phyloP scores from a whole-genome alignment of 345 rosid species.

The Eucalyptus melliodora region DNA sequence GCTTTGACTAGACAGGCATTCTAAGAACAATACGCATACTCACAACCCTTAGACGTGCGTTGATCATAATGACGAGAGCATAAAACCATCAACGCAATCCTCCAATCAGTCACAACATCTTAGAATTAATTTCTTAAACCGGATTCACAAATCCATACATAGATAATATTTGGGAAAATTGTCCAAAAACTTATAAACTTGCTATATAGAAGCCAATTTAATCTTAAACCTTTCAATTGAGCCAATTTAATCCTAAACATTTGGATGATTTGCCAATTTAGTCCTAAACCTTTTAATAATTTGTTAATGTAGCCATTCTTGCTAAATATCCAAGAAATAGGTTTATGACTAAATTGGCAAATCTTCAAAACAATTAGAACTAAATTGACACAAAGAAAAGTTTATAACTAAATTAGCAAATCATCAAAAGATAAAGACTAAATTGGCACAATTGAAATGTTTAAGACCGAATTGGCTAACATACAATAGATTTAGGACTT shows the following conservation, averaged over 20 bases:
- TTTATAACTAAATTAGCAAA: background rate
- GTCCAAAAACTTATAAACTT: no score
- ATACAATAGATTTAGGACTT: no score
- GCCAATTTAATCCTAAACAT: background rate
- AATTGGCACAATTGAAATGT: background rate
- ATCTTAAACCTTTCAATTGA: no score
- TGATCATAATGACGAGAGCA: background rate
- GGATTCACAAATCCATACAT: background rate
- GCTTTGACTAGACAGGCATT: background rate
- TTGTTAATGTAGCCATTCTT: background rate
- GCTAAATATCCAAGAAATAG: background rate
- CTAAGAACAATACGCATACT: background rate
- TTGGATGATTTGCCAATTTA: no score
- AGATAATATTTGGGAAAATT: background rate
- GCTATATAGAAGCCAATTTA: no score
- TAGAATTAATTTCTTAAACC: no score
- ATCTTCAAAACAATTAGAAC: no score
- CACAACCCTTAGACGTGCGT: background rate
- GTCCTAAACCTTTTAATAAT: no score
- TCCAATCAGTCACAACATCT: background rate
- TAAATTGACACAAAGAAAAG: background rate
- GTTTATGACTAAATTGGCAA: no score
- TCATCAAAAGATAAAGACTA: background rate
- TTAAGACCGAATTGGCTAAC: background rate
- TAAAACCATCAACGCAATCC: background rate